phyloP scores from a whole-genome alignment of 495 filamentous ascomycete genomes.

The Neurospora sp. region DNA sequence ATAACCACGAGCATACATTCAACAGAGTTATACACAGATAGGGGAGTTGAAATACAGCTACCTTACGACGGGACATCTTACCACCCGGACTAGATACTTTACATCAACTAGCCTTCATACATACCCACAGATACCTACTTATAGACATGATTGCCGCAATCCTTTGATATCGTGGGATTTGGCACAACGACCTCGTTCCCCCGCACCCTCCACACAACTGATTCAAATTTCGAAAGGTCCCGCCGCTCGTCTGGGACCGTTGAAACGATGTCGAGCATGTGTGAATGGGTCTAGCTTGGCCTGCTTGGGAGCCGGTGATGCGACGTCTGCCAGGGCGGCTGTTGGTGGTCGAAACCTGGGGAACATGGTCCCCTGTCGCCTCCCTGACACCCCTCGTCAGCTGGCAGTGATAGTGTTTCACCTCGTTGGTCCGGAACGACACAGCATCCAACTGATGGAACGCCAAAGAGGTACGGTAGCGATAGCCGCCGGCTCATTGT shows the following conservation, averaged over 20 bases:
- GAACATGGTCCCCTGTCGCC: background rate
- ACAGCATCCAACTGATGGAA: background rate
- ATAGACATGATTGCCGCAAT: background rate
- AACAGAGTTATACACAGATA: background rate
- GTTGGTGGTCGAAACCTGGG: background rate
- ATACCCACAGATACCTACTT: background rate
- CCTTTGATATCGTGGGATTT: background rate
- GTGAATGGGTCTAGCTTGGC: background rate
- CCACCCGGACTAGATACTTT: background rate
- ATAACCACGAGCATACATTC: background rate
- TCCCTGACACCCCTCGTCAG: background rate
- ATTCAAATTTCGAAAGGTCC: background rate
- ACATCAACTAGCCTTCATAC: background rate
- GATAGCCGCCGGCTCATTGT: background rate
- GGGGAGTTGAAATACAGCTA: background rate
- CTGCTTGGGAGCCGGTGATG: background rate
- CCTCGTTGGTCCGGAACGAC: background rate
- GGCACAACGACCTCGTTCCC: background rate
- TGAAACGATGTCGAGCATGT: background rate
- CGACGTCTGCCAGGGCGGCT: background rate
- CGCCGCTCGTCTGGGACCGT: background rate
- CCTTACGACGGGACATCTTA: background rate
- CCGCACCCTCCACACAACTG: background rate
- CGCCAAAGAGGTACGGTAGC: background rate
- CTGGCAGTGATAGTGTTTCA: background rate